Evolutionary conservation across 805 yeast genomes (phyloP), one percentile per base, ranked within the genome.

Genomic region (Saccharomycopsis sp.): DNA sequence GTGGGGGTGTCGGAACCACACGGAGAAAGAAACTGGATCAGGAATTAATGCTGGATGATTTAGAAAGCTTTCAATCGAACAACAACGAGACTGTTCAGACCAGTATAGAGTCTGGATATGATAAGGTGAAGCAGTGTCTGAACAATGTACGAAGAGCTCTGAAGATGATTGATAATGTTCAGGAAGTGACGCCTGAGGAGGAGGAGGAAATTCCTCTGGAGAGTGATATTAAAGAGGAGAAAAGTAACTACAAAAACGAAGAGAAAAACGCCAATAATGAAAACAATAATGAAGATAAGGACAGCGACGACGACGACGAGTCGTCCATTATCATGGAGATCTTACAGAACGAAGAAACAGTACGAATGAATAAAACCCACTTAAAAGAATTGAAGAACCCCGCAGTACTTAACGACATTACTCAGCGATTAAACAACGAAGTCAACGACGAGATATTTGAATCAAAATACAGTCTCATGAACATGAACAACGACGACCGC

Each of bases 351-450:
- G 49, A 44, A 44, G 49, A 44, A 19, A 44, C 49, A 17, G 7
- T 44, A 8, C 3, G 22, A 19, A 17, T 44, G 22, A 44, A 19
- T 23, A 35, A 56, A 2, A 38, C 17, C 15, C 8, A 22, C 19
- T 3, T 20, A 14, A 56, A 22, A 3, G 56, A 55, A 2, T 42
- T 58, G 2, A 35, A 51, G 1, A 51, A 56, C 20, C 62, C 62
- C 1, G 35, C 14, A 2, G 47, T 50, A 3, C 25, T 56, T 25
- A 54, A 25, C 15, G 47, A 54, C 47, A 44, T 59, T 15, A 55
- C 62, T 2, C 58, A 53, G 35, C 44, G 57, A 34, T 49, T 59
- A 20, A 59, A 59, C 42, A 57, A 59, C 23, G 62, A 59, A 20
- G 62, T 59, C 14, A 57, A 55, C 29, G 56, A 42, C 8, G 62